phyloP scores from a whole-genome alignment of 306 rosid genomes.

The Prunus mume region DNA sequence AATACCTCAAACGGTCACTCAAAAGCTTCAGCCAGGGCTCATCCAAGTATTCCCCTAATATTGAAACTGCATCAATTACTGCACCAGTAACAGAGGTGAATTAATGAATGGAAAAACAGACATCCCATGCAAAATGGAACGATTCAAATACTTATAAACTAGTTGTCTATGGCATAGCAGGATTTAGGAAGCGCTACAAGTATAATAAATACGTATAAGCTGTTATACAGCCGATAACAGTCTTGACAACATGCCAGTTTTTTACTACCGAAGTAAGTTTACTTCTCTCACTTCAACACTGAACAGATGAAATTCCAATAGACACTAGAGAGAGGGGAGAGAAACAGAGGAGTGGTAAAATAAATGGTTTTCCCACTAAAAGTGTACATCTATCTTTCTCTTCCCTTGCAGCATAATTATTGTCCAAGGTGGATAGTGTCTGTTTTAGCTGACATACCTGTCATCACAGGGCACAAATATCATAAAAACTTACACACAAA shows the following conservation, averaged over 20 bases:
- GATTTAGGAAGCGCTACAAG: background rate
- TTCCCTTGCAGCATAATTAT: slow-evolving; percentile 74
- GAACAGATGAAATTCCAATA: background rate
- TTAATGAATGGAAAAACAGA: slow-evolving; percentile 18
- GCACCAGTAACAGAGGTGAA: slow-evolving; percentile 41
- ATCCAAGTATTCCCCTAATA: slow-evolving; percentile 83
- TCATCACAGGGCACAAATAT: slow-evolving; percentile 23
- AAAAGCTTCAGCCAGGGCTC: slow-evolving; percentile 78
- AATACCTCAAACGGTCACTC: slow-evolving; percentile 73
- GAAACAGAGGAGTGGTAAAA: background rate
- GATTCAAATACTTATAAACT: background rate
- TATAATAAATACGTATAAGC: background rate
- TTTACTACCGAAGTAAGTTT: background rate
- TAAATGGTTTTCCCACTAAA: slow-evolving; percentile 1
- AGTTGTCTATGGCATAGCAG: background rate
- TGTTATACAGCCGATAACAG: background rate
- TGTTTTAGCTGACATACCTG: slow-evolving; percentile 75
- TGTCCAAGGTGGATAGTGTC: slow-evolving; percentile 68
- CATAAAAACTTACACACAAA: background rate
- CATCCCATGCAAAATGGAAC: background rate
- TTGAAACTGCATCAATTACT: slow-evolving; percentile 83
- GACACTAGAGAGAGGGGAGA: background rate
- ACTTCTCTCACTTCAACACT: background rate
- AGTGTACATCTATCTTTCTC: slow-evolving; percentile 73
- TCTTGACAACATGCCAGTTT: background rate